phyloP scores from a whole-genome alignment of 306 rosid species.

The Acacia confusa region DNA sequence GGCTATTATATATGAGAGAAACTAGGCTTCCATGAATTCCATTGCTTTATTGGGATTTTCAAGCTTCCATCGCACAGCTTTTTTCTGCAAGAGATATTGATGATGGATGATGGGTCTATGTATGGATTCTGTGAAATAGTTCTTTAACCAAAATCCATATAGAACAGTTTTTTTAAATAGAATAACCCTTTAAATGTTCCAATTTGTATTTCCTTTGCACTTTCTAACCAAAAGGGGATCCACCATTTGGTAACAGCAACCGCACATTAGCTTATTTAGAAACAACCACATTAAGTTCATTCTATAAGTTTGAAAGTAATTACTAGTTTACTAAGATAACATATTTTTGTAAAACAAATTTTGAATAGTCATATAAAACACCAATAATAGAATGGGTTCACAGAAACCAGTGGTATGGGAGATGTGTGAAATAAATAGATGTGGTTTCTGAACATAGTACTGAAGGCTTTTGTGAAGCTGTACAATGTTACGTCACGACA shows the following conservation, averaged over 20 bases:
- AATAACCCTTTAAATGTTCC: background rate
- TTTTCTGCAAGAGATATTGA: conserved; percentile 25
- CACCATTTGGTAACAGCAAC: background rate
- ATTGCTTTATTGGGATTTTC: conserved; percentile 52
- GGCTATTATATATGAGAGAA: background rate
- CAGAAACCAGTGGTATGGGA: background rate
- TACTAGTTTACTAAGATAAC: background rate
- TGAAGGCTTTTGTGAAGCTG: background rate
- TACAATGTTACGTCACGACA: background rate
- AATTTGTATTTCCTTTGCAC: background rate
- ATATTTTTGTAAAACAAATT: too few relatives aligned
- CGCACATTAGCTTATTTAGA: background rate
- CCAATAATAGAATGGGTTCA: too few relatives aligned
- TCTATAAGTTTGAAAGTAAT: background rate
- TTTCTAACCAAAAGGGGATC: background rate
- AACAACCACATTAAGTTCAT: background rate
- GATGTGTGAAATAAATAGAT: background rate
- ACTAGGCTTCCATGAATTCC: background rate
- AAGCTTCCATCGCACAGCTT: conserved; percentile 11
- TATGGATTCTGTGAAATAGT: conserved; percentile 23
- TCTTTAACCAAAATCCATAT: conserved; percentile 13
- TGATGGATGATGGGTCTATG: conserved; percentile 37
- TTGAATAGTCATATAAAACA: background rate
- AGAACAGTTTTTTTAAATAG: background rate
- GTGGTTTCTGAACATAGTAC: background rate